Conservation (phyloP, 495 filamentous ascomycete species). For the Tuber calosporum region DNA sequence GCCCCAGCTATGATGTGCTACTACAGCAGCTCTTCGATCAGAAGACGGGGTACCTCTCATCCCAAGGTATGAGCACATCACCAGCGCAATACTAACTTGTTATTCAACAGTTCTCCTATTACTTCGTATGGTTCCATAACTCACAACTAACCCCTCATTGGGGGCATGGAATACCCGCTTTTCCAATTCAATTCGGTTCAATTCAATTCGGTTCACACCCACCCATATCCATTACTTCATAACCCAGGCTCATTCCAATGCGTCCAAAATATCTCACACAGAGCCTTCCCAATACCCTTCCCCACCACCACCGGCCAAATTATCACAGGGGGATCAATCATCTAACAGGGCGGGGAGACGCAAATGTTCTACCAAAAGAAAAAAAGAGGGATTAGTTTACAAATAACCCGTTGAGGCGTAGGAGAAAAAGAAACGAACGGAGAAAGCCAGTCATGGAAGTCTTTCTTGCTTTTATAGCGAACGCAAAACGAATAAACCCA, state of each 20-base stretch:
- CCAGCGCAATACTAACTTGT: background rate
- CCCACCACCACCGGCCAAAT: background rate
- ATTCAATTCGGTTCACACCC: background rate
- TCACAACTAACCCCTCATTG: background rate
- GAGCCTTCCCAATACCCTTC: background rate
- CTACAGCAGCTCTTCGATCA: background rate
- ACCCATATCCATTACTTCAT: background rate
- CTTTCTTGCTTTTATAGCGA: background rate
- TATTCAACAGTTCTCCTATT: background rate
- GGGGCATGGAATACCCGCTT: background rate
- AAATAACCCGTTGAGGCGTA: background rate
- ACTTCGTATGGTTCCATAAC: background rate
- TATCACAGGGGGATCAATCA: background rate
- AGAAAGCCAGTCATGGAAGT: background rate
- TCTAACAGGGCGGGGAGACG: background rate
- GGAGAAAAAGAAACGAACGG: background rate
- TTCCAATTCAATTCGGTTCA: background rate
- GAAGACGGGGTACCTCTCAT: background rate
- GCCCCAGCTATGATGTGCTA: background rate
- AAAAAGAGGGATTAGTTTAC: background rate
- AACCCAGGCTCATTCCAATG: background rate
- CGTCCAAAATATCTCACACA: background rate
- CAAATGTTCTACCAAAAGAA: background rate
- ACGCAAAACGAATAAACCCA: background rate
- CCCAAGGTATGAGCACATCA: background rate